Evolutionary conservation across 2,329 filamentous ascomycete species (phyloP).

Genomic region (Trichoderma atroviride): DNA sequence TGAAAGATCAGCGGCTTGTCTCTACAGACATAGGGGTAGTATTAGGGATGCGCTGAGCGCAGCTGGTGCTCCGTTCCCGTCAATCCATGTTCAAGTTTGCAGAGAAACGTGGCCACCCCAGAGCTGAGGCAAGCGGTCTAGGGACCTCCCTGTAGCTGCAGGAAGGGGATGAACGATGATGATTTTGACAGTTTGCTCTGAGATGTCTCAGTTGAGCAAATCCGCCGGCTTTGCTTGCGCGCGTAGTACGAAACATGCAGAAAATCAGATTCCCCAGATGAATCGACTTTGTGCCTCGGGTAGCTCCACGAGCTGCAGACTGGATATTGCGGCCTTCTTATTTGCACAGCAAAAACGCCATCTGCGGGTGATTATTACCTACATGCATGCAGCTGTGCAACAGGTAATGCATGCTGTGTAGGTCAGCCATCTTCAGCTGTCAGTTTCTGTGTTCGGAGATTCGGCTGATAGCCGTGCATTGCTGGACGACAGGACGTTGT

Average conservation of each 20-base stretch:
- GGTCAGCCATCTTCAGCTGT: neutral
- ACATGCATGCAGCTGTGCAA: neutral
- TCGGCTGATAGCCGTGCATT: neutral
- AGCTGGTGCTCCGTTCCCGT: slow-evolving; percentile 7
- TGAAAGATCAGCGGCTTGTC: neutral
- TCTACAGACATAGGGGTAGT: neutral
- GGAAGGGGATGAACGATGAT: neutral
- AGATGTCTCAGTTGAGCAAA: slow-evolving; percentile 5
- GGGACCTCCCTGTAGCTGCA: neutral
- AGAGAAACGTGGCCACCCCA: slow-evolving; percentile 19
- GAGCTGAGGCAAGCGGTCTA: neutral
- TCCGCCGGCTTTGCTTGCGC: neutral
- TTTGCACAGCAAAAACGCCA: neutral
- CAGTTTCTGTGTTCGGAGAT: neutral
- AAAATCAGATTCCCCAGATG: neutral
- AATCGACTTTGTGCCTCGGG: neutral
- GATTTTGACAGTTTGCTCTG: neutral
- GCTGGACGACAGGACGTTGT: neutral
- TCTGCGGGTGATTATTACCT: too few relatives aligned
- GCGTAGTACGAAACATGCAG: neutral
- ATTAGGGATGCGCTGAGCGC: slow-evolving; percentile 3
- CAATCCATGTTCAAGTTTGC: neutral
- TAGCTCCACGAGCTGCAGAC: neutral
- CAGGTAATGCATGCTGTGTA: neutral
- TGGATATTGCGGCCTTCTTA: neutral